Conservation (phyloP, 148 eudicot genomes). For the Selenicereus undatus region DNA sequence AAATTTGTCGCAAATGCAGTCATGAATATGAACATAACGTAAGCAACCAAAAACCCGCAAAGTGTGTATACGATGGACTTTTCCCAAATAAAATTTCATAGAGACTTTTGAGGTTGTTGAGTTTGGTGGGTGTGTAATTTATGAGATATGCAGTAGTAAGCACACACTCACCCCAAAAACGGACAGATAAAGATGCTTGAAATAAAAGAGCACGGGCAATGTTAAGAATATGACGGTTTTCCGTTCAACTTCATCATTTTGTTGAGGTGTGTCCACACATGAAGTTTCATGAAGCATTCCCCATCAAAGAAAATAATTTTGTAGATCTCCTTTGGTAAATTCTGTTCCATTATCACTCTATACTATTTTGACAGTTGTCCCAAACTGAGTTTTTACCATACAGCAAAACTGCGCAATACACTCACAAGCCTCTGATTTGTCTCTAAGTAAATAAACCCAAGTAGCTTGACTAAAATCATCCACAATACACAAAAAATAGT, state of each 20-base stretch:
- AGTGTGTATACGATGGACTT: too few relatives aligned
- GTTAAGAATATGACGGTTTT: background rate
- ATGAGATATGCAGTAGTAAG: too few relatives aligned
- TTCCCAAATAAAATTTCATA: too few relatives aligned
- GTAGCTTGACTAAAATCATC: slow-evolving; percentile 8
- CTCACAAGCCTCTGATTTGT: background rate
- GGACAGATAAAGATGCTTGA: too few relatives aligned
- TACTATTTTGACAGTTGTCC: background rate
- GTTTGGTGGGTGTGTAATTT: too few relatives aligned
- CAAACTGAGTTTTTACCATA: slow-evolving; percentile 11
- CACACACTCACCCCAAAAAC: too few relatives aligned
- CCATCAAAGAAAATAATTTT: background rate
- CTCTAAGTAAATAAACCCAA: too few relatives aligned
- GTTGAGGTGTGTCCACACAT: background rate
- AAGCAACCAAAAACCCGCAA: too few relatives aligned
- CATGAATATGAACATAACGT: too few relatives aligned
- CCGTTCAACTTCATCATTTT: background rate
- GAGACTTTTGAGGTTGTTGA: too few relatives aligned
- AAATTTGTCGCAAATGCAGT: too few relatives aligned
- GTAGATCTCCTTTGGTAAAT: background rate
- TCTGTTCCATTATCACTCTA: slow-evolving; percentile 11
- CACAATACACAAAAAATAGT: slow-evolving; percentile 9
- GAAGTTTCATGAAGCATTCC: background rate
- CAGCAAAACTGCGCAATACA: background rate
- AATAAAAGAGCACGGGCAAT: too few relatives aligned